Evolutionary conservation across 73 alveolate genomes (phyloP), one percentile per base, ranked within the genome.

Genomic region (Tetrahymena borealis): DNA sequence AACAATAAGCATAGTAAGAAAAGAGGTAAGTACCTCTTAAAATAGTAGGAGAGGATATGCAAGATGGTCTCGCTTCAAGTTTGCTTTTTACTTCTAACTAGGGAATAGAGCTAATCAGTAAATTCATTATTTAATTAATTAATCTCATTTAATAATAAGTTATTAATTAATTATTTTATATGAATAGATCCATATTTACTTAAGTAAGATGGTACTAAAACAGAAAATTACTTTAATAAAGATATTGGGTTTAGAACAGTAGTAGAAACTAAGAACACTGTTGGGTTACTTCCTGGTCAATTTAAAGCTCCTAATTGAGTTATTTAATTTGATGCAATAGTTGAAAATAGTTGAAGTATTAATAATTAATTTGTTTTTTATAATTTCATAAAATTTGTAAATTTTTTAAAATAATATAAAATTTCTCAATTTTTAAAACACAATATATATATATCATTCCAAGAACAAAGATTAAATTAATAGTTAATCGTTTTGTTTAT

Each of bases 211-310:
- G 95, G 90, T 92, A 39, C 39, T 38, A 78, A 90, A 40, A 91
- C 78, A 78, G 95, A 92, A 78, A 78, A 92, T 28, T 92, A 92
- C 78, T 92, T 92, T 39, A 92, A 78, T 79, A 92, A 90, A 39
- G 95, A 92, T 39, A 39, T 91, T 20, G 95, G 95, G 32, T 92
- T 92, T 79, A 92, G 95, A 78, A 92, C 92, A 4, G 95, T 92
- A 32, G 85, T 60, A 60, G 85, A 60, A 20, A 60, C 85, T 1
- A 60, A 60, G 28, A 60, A 60, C 35, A 60, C n/a, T 60, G 85
- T 60, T 24, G 85, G 85, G 20, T n/a, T 60, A 13, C 35, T 60
- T 3, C 85, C 85, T 15, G 85, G 85, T 60, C 37, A 60, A 60
- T 60, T 60, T 60, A 60, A 60, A 35, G 85, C 85, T 60, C 85